These are phyloP conservation scores for Eustoma russellianum DNA, from an alignment of 257 asterid species.

Conservation along the genomic window DNA sequence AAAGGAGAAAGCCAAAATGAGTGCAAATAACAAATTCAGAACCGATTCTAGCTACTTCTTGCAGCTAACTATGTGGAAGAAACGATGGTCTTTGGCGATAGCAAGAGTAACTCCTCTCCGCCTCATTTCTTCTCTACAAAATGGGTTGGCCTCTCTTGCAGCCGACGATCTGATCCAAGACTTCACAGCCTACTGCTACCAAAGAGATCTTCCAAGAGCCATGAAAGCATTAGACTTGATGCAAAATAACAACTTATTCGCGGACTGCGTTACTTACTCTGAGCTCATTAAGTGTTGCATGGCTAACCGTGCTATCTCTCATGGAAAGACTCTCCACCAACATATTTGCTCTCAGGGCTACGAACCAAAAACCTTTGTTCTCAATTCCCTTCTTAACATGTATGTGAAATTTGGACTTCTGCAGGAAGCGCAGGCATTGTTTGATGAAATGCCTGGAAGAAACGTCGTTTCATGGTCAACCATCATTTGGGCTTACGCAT, in stretches of 20 bases:
- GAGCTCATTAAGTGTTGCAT: constrained; percentile 85
- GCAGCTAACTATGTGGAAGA: no score
- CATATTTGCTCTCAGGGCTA: constrained; percentile 69
- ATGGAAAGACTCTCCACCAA: constrained; percentile 48
- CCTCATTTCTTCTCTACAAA: constrained; percentile 1
- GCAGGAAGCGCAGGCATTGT: constrained; percentile 52
- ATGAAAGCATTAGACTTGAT: constrained; percentile 51
- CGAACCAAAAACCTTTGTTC: constrained; percentile 66
- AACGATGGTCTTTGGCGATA: no score
- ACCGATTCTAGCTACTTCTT: no score
- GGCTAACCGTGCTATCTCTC: constrained; percentile 44
- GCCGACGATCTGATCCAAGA: constrained; percentile 13
- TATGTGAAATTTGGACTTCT: constrained; percentile 61
- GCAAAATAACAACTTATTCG: constrained; percentile 54
- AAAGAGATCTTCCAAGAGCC: constrained; percentile 56
- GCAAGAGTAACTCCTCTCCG: background rate
- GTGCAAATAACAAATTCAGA: no score
- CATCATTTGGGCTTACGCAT: constrained; percentile 56
- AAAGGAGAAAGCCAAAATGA: no score
- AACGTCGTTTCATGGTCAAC: constrained; percentile 82
- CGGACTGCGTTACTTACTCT: constrained; percentile 52
- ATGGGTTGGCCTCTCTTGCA: background rate
- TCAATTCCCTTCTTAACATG: constrained; percentile 65
- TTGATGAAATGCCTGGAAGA: constrained; percentile 55
- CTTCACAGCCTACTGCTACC: constrained; percentile 44